These are phyloP conservation scores for Nothophaeocryptopus gaeumannii DNA, from an alignment of 2,329 filamentous ascomycete species.

Conservation along the genomic window DNA sequence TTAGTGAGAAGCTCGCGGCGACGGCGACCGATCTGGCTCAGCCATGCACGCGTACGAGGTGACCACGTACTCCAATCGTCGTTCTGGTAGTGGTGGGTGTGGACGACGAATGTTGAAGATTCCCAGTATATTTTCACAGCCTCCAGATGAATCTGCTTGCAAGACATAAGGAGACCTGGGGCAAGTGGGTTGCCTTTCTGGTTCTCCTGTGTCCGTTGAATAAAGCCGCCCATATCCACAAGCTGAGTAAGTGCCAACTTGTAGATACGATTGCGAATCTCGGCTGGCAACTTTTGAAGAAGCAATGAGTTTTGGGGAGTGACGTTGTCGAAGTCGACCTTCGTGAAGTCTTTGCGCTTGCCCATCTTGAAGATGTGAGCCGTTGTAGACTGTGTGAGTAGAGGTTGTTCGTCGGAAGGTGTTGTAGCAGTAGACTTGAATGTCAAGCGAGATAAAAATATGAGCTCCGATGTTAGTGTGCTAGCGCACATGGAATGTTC, in stretches of 20 bases:
- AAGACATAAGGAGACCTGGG: conserved; percentile 9
- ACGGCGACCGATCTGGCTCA: background rate
- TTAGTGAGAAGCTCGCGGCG: background rate
- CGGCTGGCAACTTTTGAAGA: background rate
- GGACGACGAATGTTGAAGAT: conserved; percentile 12
- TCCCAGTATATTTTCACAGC: conserved; percentile 14
- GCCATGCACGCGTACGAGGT: background rate
- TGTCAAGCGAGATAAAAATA: no score
- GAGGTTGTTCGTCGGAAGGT: no score
- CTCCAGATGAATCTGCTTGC: conserved; percentile 16
- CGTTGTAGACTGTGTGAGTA: no score
- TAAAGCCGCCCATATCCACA: no score
- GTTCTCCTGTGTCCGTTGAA: no score
- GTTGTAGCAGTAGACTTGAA: no score
- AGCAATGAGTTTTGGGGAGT: background rate
- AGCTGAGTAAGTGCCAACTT: no score
- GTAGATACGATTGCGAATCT: background rate
- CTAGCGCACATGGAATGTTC: no score
- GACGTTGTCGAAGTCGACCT: background rate
- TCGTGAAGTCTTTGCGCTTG: background rate
- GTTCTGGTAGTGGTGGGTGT: background rate
- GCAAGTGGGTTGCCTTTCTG: no score
- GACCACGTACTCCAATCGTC: no score
- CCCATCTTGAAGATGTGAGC: no score
- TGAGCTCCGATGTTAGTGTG: no score